Percentiles rank a stretch among this genome's conserved stretches.
phyloP scores from a whole-genome alignment of 2,329 filamentous ascomycete species.

The Hypoxylon sp. region DNA sequence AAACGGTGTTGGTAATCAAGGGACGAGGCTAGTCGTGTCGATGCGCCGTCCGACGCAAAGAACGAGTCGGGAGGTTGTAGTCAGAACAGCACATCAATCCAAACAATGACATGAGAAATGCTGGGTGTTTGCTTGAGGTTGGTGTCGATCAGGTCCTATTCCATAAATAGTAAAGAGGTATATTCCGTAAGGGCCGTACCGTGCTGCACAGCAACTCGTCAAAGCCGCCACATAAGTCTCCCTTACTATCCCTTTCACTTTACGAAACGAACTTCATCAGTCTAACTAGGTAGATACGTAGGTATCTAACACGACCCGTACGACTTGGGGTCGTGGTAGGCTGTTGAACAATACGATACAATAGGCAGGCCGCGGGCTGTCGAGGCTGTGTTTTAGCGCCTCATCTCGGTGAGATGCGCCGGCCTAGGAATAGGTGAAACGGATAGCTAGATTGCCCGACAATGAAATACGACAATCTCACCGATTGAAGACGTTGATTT shows the following conservation, averaged over 20 bases:
- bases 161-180: neutral
- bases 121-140: constrained; percentile 4
- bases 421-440: neutral
- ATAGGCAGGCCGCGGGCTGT: constrained; percentile 1
- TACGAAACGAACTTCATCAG: constrained; percentile 5
- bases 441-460: neutral
- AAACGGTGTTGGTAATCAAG: neutral
- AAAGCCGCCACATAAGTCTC: constrained; percentile 2
- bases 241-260: constrained; percentile 21
- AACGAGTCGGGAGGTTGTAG: neutral
- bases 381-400: constrained; percentile 27
- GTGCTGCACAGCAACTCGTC: neutral
- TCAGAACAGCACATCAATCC: neutral
- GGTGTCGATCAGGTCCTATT: constrained; percentile 18
- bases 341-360: neutral
- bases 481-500: neutral
- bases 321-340: neutral
- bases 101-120: constrained; percentile 4
- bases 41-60: neutral
- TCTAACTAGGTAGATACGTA: neutral
- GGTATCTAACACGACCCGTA: neutral
- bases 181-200: constrained; percentile 3
- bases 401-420: constrained; percentile 11
- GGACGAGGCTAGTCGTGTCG: neutral
- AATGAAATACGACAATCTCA: neutral